Conservation (phyloP, 305 asterid species). For the Fraxinus sp. region DNA sequence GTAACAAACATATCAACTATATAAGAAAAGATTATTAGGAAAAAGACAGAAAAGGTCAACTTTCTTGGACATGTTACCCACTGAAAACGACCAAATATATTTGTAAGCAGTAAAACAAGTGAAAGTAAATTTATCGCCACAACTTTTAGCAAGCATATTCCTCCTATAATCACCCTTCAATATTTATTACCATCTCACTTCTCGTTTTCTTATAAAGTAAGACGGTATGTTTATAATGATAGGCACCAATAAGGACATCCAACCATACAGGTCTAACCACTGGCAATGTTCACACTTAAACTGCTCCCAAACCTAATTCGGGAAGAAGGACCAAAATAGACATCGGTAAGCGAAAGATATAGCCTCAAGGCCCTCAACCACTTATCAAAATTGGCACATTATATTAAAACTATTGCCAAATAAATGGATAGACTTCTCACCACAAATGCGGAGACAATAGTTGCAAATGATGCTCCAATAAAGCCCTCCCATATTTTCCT, state of each 20-base stretch:
- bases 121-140: conserved; percentile 18
- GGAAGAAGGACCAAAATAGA: not conserved
- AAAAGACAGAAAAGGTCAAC: conserved; percentile 41
- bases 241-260: not conserved
- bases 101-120: conserved; percentile 66
- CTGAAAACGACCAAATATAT: conserved; percentile 64
- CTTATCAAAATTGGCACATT: not conserved
- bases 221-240: not conserved
- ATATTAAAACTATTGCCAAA: not conserved
- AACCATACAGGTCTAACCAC: conserved; percentile 16
- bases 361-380: not conserved
- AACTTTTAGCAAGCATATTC: not conserved
- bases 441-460: conserved; percentile 86
- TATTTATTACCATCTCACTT: conserved; percentile 2
- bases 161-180: not conserved
- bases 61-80: conserved; percentile 96
- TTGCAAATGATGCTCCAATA: conserved; percentile 91
- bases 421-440: conserved; percentile 42
- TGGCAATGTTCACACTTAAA: not conserved
- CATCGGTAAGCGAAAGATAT: conserved; percentile 3
- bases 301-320: not conserved
- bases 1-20: conserved; percentile 12
- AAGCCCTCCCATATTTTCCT: conserved; percentile 99
- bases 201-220: not conserved
- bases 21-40: not conserved